Evolutionary conservation across 257 asterid genomes (phyloP), one percentile per base, ranked within the genome.

Genomic region (Lavandula angustifolia): DNA sequence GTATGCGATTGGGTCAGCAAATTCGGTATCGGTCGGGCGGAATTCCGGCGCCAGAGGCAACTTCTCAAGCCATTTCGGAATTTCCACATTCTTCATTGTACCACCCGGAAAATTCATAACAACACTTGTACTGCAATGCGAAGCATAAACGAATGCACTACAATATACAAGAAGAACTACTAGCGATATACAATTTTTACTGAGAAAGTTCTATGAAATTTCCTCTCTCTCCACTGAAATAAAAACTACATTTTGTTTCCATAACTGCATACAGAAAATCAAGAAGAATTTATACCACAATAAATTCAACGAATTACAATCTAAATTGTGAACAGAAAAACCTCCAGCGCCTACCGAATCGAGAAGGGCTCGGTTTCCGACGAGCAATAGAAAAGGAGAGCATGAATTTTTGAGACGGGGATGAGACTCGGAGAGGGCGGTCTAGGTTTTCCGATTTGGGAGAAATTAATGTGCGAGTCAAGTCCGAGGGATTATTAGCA

Each of bases 21-120:
- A 94, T 79, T 94, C 99, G 1, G 99, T 90, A 58, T 90, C 97
- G 0, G 99, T 90, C 0, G 97, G 99, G 54, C 82, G 86, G 72
- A 87, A 94, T 80, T 90, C 99, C n/a, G 99, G 99, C 46, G 99
- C 99, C 80, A 82, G 62, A 16, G 99, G 96, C 84, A 94, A 67
- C 72, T 70, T 82, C 62, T 90, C 87, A 52, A 94, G 95, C 99
- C 99, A 94, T 64, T 84, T 79, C 49, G 96, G 92, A 67, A 90
- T 72, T 34, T 81, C 85, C 79, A 83, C 90, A 75, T 80, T 78
- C 95, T 78, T 87, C 98, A 85, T 90, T 64, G 60, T 69, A 70
- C 66, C 75, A 63, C 52, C 64, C 78, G 35, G 0, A 71, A 53
- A 62, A 56, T 68, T 78, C 78, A 72, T 12, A 50, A 49, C 75